Conservation (phyloP, 2,329 filamentous ascomycete species). For the Aspergillaceae sp. region DNA sequence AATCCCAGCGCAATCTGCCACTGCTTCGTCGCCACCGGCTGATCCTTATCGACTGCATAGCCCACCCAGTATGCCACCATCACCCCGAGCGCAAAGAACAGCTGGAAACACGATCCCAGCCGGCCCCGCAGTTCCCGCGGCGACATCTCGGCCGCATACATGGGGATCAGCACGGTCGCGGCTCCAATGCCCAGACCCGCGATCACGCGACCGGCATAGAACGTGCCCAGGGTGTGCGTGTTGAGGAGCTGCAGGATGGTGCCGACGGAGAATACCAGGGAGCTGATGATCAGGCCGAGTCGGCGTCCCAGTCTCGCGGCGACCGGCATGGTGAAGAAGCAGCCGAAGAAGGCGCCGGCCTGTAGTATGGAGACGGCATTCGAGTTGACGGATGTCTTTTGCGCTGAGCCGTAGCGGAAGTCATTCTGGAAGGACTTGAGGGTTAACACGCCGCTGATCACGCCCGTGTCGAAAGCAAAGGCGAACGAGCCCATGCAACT, state of each 20-base stretch:
- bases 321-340: conserved; percentile 40
- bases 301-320: conserved; percentile 39
- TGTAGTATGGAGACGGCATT: conserved; percentile 44
- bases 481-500: conserved; percentile 33
- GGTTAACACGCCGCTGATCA: conserved; percentile 38
- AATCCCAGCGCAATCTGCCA: conserved; percentile 44
- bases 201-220: conserved; percentile 40
- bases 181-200: conserved; percentile 41
- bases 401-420: conserved; percentile 26
- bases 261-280: conserved; percentile 30
- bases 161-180: conserved; percentile 34
- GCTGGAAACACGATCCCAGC: conserved; percentile 32
- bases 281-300: conserved; percentile 36
- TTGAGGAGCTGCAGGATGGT: conserved; percentile 41
- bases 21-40: conserved; percentile 34
- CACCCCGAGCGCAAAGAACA: conserved; percentile 31
- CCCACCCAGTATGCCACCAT: conserved; percentile 40
- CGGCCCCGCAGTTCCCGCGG: conserved; percentile 34
- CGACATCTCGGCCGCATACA: conserved; percentile 35
- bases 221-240: conserved; percentile 34
- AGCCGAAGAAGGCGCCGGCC: conserved; percentile 45
- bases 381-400: conserved; percentile 37
- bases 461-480: conserved; percentile 33
- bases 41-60: conserved; percentile 38
- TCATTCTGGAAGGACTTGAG: conserved; percentile 36